A percentile compares a stretch with the other conserved stretches of the same genome.
Evolutionary conservation across 1,284 basidiomycete genomes (phyloP).

Genomic region (Hymenochaete sp.): DNA sequence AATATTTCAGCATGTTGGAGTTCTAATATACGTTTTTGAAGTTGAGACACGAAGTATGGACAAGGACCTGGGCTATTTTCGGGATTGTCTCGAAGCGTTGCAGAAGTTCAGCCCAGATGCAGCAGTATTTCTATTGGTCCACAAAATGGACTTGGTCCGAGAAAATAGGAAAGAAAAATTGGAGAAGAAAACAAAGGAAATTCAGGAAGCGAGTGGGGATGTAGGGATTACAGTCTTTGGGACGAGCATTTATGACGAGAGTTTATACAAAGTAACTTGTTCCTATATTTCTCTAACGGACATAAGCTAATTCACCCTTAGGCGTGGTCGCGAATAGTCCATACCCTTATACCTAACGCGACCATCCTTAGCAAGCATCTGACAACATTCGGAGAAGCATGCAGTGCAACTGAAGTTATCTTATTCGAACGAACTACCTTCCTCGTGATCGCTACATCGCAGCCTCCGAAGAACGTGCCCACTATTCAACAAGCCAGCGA

Average conservation of each 20-base stretch:
- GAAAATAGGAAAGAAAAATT: slow-evolving; percentile 52
- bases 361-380: slow-evolving; percentile 82
- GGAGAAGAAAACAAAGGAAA: slow-evolving; percentile 59
- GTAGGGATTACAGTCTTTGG: slow-evolving; percentile 65
- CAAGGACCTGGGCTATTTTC: slow-evolving; percentile 82
- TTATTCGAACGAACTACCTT: slow-evolving; percentile 97
- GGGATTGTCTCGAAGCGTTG: slow-evolving; percentile 76
- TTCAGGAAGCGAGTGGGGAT: slow-evolving; percentile 57
- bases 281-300: slow-evolving; percentile 1
- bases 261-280: slow-evolving; percentile 77
- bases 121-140: slow-evolving; percentile 83
- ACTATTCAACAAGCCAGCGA: slow-evolving; percentile 20
- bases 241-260: slow-evolving; percentile 98
- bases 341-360: slow-evolving; percentile 93
- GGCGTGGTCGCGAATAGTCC: slow-evolving; percentile 98
- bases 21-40: slow-evolving; percentile 98
- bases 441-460: slow-evolving; percentile 84
- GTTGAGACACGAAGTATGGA: slow-evolving; percentile 67
- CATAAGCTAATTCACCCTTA: slow-evolving; percentile 27
- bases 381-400: slow-evolving; percentile 75
- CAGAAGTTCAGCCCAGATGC: slow-evolving; percentile 72
- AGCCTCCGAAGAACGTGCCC: slow-evolving; percentile 19
- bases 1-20: slow-evolving; percentile 93
- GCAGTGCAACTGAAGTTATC: slow-evolving; percentile 87
- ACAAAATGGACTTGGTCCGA: slow-evolving; percentile 91